These are phyloP conservation scores for Thamnidium elegans DNA, from an alignment of 192 early-diverging fungal genomes.

Conservation along the genomic window DNA sequence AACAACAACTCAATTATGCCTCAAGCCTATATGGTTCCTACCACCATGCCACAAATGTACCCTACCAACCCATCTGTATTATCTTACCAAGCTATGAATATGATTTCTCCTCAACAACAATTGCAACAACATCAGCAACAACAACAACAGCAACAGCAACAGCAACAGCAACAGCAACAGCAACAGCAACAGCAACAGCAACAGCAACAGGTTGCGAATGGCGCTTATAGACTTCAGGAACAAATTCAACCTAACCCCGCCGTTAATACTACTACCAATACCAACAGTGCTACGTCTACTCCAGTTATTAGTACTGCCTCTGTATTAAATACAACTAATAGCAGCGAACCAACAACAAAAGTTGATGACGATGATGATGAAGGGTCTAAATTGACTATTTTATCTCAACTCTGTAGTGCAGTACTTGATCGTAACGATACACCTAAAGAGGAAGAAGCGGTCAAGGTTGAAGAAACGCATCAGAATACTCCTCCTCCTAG, in stretches of 20 bases:
- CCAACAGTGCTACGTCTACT: neutral
- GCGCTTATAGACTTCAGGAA: neutral
- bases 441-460: neutral
- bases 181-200: slow-evolving; percentile 12
- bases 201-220: slow-evolving; percentile 2
- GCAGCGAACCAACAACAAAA: neutral
- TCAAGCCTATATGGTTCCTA: slow-evolving; percentile 24
- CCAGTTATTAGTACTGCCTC: slow-evolving; percentile 1
- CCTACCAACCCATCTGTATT: slow-evolving; percentile 14
- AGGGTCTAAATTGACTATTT: slow-evolving; percentile 30
- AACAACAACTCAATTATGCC: slow-evolving; percentile 11
- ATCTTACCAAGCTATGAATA: slow-evolving; percentile 23
- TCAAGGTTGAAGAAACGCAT: neutral
- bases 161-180: slow-evolving; percentile 16
- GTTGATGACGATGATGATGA: slow-evolving; percentile 26
- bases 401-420: slow-evolving; percentile 35
- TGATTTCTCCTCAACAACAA: slow-evolving; percentile 21
- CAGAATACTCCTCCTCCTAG: slow-evolving; percentile 31
- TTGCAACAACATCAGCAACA: slow-evolving; percentile 21
- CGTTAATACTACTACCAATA: too few species aligned
- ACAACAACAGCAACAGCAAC: slow-evolving; percentile 28
- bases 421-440: slow-evolving; percentile 26
- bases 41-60: slow-evolving; percentile 25
- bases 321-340: neutral
- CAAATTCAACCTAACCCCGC: too few species aligned